These are phyloP conservation scores for Paecilomyces sp. DNA, from an alignment of 2,329 filamentous ascomycete genomes.

Conservation along the genomic window DNA sequence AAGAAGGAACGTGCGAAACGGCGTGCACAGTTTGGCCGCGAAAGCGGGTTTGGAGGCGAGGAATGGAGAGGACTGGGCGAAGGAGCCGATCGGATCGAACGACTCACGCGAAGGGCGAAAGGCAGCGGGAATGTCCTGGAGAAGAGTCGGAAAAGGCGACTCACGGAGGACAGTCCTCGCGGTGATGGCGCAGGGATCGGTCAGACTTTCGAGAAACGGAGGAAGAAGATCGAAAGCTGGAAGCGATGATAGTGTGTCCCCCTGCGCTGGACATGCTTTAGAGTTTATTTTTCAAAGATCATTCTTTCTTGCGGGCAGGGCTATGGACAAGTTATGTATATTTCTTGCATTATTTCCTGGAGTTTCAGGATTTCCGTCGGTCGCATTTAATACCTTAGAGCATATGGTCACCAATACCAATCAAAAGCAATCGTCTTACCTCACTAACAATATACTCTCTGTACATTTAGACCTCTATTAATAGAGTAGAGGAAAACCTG, in stretches of 20 bases:
- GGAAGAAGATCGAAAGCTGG: slow-evolving; percentile 38
- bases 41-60: slow-evolving; percentile 74
- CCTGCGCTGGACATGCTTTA: neutral
- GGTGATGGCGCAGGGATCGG: slow-evolving; percentile 61
- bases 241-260: slow-evolving; percentile 13
- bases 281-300: neutral
- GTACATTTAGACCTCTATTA: too few relatives aligned
- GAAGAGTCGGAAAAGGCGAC: slow-evolving; percentile 75
- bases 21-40: slow-evolving; percentile 29
- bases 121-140: slow-evolving; percentile 56
- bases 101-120: slow-evolving; percentile 66
- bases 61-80: slow-evolving; percentile 84
- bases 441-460: too few relatives aligned
- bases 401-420: neutral
- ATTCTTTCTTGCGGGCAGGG: neutral
- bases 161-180: slow-evolving; percentile 64
- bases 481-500: too few relatives aligned
- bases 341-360: neutral
- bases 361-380: neutral
- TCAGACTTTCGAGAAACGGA: slow-evolving; percentile 45
- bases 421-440: neutral
- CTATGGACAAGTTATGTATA: neutral
- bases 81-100: slow-evolving; percentile 78
- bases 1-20: slow-evolving; percentile 78
- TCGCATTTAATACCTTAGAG: neutral